These are phyloP conservation scores for Stemphylium lycopersici DNA, from an alignment of 2,329 filamentous ascomycete species.

Conservation along the genomic window DNA sequence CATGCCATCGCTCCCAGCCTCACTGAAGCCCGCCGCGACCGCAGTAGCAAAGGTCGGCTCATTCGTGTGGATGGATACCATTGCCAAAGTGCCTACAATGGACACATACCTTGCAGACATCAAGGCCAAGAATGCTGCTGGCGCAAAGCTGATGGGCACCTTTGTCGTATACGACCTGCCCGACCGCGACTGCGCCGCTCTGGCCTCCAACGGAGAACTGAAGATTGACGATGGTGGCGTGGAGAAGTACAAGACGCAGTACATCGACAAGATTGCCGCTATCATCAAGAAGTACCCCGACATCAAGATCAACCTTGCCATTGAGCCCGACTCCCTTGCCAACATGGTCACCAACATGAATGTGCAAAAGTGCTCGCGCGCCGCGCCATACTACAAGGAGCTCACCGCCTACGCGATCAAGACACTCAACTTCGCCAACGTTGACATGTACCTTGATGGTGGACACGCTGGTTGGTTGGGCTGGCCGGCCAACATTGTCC, in stretches of 20 bases:
- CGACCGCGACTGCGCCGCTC: slow-evolving; percentile 67
- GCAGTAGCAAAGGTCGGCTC: slow-evolving; percentile 58
- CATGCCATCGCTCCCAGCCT: slow-evolving; percentile 65
- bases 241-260: slow-evolving; percentile 57
- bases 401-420: slow-evolving; percentile 63
- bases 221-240: slow-evolving; percentile 60
- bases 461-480: slow-evolving; percentile 70
- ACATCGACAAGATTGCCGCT: slow-evolving; percentile 61
- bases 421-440: slow-evolving; percentile 65
- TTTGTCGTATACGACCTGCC: slow-evolving; percentile 70
- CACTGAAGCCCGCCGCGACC: slow-evolving; percentile 58
- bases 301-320: slow-evolving; percentile 57
- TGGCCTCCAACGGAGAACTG: slow-evolving; percentile 68
- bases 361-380: slow-evolving; percentile 61
- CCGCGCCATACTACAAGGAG: slow-evolving; percentile 61
- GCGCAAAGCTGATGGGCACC: slow-evolving; percentile 56
- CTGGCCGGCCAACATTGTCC: slow-evolving; percentile 64
- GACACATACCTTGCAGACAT: slow-evolving; percentile 57
- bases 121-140: slow-evolving; percentile 54
- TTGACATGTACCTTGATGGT: slow-evolving; percentile 68
- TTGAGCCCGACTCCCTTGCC: slow-evolving; percentile 57
- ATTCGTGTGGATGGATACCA: slow-evolving; percentile 61
- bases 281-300: slow-evolving; percentile 62
- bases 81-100: slow-evolving; percentile 57
- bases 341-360: slow-evolving; percentile 67